These are phyloP conservation scores for Lophiotrema nucula DNA, from an alignment of 495 filamentous ascomycete species.

Conservation along the genomic window DNA sequence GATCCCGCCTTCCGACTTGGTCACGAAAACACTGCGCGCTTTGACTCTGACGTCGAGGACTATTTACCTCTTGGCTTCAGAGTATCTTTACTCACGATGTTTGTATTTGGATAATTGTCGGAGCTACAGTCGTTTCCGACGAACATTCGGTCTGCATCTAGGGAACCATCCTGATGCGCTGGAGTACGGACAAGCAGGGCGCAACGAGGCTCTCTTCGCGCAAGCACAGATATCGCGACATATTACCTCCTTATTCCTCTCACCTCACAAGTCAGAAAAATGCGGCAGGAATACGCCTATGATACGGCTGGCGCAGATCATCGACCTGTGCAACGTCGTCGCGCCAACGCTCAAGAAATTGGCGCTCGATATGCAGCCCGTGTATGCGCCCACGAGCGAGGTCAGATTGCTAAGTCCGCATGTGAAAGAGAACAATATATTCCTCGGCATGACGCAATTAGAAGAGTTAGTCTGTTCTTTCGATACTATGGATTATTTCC, in stretches of 20 bases:
- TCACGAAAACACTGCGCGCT: slow-evolving; percentile 19
- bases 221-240: not conserved
- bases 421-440: slow-evolving; percentile 3
- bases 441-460: slow-evolving; percentile 7
- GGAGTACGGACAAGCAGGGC: slow-evolving; percentile 7
- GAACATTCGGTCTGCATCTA: slow-evolving; percentile 9
- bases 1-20: slow-evolving; percentile 11
- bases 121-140: slow-evolving; percentile 7
- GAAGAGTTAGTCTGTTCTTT: slow-evolving; percentile 25
- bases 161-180: slow-evolving; percentile 13
- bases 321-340: slow-evolving; percentile 5
- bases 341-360: slow-evolving; percentile 15
- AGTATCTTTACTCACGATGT: slow-evolving; percentile 26
- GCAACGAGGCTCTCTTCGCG: slow-evolving; percentile 10
- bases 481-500: slow-evolving; percentile 20
- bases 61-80: slow-evolving; percentile 9
- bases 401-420: not conserved
- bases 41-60: slow-evolving; percentile 10
- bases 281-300: slow-evolving; percentile 3
- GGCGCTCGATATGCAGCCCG: slow-evolving; percentile 14
- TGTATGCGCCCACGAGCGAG: slow-evolving; percentile 4
- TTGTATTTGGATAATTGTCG: slow-evolving; percentile 18
- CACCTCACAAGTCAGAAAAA: slow-evolving; percentile 2
- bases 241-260: slow-evolving; percentile 19
- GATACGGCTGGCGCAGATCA: slow-evolving; percentile 16